Conservation (phyloP, 352 stramenopile genomes). For the Pythium aquatile region DNA sequence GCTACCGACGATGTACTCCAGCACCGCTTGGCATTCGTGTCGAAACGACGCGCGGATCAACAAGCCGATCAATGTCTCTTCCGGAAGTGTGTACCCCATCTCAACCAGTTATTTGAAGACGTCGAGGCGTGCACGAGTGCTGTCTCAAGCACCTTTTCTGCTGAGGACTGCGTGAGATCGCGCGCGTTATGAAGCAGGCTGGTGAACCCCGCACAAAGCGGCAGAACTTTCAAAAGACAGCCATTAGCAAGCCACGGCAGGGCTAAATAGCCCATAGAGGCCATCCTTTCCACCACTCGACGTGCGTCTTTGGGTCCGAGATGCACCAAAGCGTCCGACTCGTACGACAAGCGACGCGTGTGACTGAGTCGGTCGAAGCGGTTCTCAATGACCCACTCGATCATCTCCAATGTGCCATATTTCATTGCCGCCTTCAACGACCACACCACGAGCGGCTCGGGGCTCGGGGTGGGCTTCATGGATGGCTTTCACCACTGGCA, state of each 20-base stretch:
- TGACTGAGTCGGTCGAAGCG: slow-evolving; percentile 2
- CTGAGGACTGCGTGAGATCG: background rate
- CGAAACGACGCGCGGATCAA: background rate
- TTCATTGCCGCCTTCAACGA: slow-evolving; percentile 2
- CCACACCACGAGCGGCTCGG: background rate
- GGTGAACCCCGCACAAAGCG: background rate
- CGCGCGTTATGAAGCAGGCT: background rate
- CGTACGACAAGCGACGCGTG: no score
- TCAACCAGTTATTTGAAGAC: background rate
- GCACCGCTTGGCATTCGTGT: background rate
- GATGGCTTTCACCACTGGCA: slow-evolving; percentile 1
- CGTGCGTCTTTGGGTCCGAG: background rate
- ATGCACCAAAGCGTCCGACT: background rate
- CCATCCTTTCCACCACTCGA: background rate
- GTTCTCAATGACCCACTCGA: slow-evolving; percentile 17
- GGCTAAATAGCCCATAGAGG: background rate
- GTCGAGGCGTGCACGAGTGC: background rate
- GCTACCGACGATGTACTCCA: background rate
- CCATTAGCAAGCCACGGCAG: background rate
- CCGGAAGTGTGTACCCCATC: background rate
- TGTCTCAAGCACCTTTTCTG: background rate
- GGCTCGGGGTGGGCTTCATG: background rate
- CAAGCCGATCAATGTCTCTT: background rate
- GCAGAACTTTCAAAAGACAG: background rate
- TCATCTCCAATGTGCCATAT: background rate